A percentile compares a stretch with the other conserved stretches of the same genome.
Conservation (phyloP, 352 stramenopile species). For the Elongisporangium anandrum region DNA sequence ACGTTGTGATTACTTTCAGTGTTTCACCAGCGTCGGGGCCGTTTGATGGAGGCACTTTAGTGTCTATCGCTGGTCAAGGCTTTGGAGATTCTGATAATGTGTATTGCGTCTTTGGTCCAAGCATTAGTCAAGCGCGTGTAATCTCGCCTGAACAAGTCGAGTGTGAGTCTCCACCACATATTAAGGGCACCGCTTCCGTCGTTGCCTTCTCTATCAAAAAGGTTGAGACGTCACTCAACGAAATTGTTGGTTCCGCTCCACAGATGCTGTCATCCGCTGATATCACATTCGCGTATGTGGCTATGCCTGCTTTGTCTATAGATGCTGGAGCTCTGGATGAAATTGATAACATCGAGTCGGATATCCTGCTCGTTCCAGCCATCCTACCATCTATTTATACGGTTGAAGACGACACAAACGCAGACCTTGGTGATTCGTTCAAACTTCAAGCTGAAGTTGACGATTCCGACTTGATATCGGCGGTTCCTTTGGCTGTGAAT, state of each 20-base stretch:
- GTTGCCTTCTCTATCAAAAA: constrained; percentile 26
- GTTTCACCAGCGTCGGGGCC: constrained; percentile 41
- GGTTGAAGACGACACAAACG: constrained; percentile 24
- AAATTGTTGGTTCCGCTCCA: background rate
- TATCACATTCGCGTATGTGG: constrained; percentile 30
- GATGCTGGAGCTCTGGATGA: constrained; percentile 19
- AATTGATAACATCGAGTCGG: constrained; percentile 16
- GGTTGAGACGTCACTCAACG: background rate
- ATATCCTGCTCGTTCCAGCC: too few relatives aligned
- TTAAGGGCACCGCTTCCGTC: constrained; percentile 7
- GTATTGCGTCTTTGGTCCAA: constrained; percentile 34
- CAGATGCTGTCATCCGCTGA: background rate
- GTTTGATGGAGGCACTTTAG: constrained; percentile 28
- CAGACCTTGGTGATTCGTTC: constrained; percentile 19
- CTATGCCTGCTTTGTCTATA: constrained; percentile 13
- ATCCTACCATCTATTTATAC: constrained; percentile 12
- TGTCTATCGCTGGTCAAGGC: constrained; percentile 28
- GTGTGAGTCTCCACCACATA: constrained; percentile 24
- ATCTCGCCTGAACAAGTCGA: constrained; percentile 6
- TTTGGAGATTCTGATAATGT: constrained; percentile 13
- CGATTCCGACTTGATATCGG: constrained; percentile 1
- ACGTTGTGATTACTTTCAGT: constrained; percentile 28
- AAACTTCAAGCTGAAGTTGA: constrained; percentile 3
- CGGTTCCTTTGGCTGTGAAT: background rate
- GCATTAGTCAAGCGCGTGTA: constrained; percentile 19